Base-by-base conservation (phyloP, 371 early-diverging fungal genomes). In the Mortierella sp. region DNA sequence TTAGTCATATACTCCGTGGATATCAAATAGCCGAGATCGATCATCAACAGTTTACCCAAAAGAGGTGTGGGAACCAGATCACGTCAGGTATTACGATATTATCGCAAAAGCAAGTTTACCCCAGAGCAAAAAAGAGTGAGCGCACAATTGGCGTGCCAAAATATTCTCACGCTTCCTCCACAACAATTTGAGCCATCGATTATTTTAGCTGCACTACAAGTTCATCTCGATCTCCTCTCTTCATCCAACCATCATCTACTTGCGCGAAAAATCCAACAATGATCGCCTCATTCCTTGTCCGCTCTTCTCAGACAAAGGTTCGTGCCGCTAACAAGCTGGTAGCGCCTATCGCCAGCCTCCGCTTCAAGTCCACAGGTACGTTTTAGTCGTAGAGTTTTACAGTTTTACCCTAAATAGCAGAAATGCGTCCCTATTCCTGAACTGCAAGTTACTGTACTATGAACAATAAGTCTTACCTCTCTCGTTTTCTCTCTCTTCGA, bases 261-360 rank as follows among this genome's bases (percentile, higher is more conserved):
- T 53, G 55, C 58, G 40, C 53, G 8, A 17, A 28, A 31, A 6
- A 1, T 19, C 1, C 40, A 28, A 61, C 49, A 17, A 75, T 83
- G 76, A 60, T 64, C 56, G 43, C 54, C 56, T 62, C 71, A 49
- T 54, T 81, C 78, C 64, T 77, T 31, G 40, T 76, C 76, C 89
- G 88, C 84, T 83, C 85, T 34, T 83, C 89, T 31, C 85, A 60
- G 23, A 51, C 81, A 49, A 69, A 56, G 55, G 26, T 73, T 17
- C 75, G 71, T 42, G 68, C 64, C n/a, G 66, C 70, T 63, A 72
- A 51, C 43, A 66, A 58, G 56, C 59, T 81, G 51, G 68, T 72
- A 32, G 61, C 78, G 35, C 88, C 87, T 55, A 86, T 66, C 40
- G 66, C 83, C 0, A 83, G 86, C 22, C 59, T 72, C 32, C 82